Evolutionary conservation across 1,284 basidiomycete species (phyloP).

Genomic region (Golubevia pallescens): DNA sequence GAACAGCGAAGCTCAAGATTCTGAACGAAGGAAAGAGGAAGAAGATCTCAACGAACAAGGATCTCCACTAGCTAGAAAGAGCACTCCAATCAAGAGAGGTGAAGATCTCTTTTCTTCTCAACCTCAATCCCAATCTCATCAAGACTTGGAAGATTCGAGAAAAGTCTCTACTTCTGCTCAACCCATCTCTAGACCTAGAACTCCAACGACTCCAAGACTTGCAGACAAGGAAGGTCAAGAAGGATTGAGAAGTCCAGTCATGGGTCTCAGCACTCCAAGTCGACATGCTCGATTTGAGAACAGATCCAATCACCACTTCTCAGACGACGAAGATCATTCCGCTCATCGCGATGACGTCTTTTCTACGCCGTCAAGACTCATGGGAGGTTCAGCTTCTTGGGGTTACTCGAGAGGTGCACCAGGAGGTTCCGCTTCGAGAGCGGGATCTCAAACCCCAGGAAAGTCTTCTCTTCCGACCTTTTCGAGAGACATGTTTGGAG

Average conservation of each 20-base stretch:
- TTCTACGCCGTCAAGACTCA: slow-evolving; percentile 42
- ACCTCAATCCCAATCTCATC: neutral
- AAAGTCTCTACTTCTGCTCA: neutral
- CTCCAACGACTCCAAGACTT: neutral
- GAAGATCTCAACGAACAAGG: slow-evolving; percentile 29
- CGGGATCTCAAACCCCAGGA: slow-evolving; percentile 13
- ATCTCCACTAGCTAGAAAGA: slow-evolving; percentile 49
- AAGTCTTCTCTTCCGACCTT: slow-evolving; percentile 25
- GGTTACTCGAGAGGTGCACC: slow-evolving; percentile 19
- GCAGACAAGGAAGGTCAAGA: neutral
- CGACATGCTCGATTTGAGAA: neutral
- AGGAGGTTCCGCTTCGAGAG: slow-evolving; percentile 21
- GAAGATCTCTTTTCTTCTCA: neutral
- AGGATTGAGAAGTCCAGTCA: neutral
- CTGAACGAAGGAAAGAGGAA: slow-evolving; percentile 8
- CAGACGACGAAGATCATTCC: slow-evolving; percentile 11
- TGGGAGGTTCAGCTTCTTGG: slow-evolving; percentile 26
- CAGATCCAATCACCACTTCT: neutral
- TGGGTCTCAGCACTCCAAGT: neutral
- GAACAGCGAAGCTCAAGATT: too few relatives aligned
- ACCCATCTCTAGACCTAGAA: neutral
- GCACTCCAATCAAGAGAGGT: slow-evolving; percentile 14
- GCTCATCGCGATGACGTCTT: slow-evolving; percentile 31
- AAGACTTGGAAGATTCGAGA: neutral
- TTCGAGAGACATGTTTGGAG: slow-evolving; percentile 23